phyloP scores from a whole-genome alignment of 768 basidiomycete genomes.

The Gyrodon lividus region DNA sequence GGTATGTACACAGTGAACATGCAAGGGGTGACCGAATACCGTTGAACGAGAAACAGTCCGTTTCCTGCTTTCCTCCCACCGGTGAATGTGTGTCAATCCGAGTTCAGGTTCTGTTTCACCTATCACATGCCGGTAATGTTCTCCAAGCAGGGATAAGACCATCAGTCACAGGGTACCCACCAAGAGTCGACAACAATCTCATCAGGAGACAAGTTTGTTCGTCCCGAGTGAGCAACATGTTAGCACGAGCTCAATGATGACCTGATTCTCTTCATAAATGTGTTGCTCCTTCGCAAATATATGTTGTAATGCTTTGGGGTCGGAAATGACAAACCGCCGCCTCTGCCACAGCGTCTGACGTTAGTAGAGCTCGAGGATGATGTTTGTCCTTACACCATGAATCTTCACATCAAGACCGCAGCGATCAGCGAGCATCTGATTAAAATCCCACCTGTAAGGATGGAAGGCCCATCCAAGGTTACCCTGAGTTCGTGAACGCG shows the following conservation, averaged over 20 bases:
- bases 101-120: too few relatives aligned
- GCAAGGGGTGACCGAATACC: too few relatives aligned
- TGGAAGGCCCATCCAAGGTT: constrained; percentile 35
- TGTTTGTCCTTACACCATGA: constrained; percentile 35
- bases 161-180: constrained; percentile 22
- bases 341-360: constrained; percentile 29
- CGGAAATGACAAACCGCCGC: constrained; percentile 47
- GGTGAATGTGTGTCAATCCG: too few relatives aligned
- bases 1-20: too few relatives aligned
- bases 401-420: constrained; percentile 48
- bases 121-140: constrained; percentile 13
- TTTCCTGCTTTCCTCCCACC: too few relatives aligned
- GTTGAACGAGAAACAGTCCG: too few relatives aligned
- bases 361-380: not conserved
- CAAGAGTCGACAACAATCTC: constrained; percentile 47
- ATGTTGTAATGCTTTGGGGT: constrained; percentile 49
- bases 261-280: constrained; percentile 45
- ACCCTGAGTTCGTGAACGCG: constrained; percentile 22
- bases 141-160: not conserved
- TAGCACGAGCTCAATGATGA: constrained; percentile 42
- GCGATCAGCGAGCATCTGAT: constrained; percentile 21
- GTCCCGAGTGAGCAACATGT: constrained; percentile 27
- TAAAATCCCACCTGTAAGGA: constrained; percentile 37
- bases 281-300: constrained; percentile 50
- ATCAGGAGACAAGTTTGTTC: constrained; percentile 46